These are phyloP conservation scores for Collybia mongolica DNA, from an alignment of 768 basidiomycete species.

Conservation along the genomic window DNA sequence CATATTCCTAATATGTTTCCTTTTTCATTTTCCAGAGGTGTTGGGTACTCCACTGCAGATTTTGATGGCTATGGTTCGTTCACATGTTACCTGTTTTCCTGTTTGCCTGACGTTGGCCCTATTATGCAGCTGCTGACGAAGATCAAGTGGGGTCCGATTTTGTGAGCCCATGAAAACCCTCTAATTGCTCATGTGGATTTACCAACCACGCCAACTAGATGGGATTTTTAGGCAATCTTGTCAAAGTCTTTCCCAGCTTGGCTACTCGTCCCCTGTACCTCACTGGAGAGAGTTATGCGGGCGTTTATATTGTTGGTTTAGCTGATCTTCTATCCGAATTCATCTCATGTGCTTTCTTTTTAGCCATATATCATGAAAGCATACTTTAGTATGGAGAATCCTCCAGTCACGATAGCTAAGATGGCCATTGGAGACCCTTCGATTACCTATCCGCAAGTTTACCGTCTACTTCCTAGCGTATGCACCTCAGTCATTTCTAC, in stretches of 20 bases:
- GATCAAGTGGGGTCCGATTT: slow-evolving; percentile 63
- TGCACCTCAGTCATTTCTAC: slow-evolving; percentile 13
- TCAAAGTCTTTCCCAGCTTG: slow-evolving; percentile 71
- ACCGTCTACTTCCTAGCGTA: slow-evolving; percentile 55
- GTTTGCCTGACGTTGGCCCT: neutral
- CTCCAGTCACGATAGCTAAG: slow-evolving; percentile 66
- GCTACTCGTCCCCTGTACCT: slow-evolving; percentile 64
- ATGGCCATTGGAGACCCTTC: slow-evolving; percentile 73
- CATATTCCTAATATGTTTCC: slow-evolving; percentile 6
- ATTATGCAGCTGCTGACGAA: slow-evolving; percentile 48
- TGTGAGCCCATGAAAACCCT: slow-evolving; percentile 30
- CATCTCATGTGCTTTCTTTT: slow-evolving; percentile 1
- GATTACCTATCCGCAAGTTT: slow-evolving; percentile 49
- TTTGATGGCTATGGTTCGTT: slow-evolving; percentile 54
- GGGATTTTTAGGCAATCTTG: slow-evolving; percentile 68
- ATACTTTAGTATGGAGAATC: slow-evolving; percentile 58
- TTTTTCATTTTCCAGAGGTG: slow-evolving; percentile 37
- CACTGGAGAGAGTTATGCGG: slow-evolving; percentile 76
- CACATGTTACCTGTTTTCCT: too few relatives aligned
- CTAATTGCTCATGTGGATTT: neutral
- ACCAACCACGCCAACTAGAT: slow-evolving; percentile 38
- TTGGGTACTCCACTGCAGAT: slow-evolving; percentile 65
- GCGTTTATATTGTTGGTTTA: slow-evolving; percentile 58
- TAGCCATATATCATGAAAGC: slow-evolving; percentile 77
- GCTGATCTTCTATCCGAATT: neutral